Evolutionary conservation across 2,329 filamentous ascomycete species (phyloP).

Genomic region (Fusarium nisikadoi): DNA sequence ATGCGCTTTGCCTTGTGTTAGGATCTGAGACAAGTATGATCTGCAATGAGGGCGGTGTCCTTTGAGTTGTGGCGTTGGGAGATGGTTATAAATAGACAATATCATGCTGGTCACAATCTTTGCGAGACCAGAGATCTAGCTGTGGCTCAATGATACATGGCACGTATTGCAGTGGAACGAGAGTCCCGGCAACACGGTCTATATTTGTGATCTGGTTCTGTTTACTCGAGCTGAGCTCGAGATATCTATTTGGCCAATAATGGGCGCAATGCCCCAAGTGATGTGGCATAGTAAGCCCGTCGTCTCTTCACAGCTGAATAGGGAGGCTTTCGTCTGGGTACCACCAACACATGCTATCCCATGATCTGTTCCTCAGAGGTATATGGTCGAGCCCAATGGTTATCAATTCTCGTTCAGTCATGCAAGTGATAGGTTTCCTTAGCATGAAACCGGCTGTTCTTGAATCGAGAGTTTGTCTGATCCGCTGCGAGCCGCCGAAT

Average conservation of each 20-base stretch:
- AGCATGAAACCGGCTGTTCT: not conserved
- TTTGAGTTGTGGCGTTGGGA: not conserved
- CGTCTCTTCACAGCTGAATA: not conserved
- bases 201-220: not conserved
- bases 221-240: not conserved
- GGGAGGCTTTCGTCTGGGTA: not conserved
- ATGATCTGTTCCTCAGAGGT: not conserved
- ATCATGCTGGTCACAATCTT: not conserved
- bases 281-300: not conserved
- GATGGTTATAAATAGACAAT: not conserved
- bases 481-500: not conserved
- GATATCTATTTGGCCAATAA: not conserved
- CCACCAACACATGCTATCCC: not conserved
- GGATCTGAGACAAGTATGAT: not conserved
- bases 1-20: conserved; percentile 1
- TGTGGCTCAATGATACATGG: conserved; percentile 3
- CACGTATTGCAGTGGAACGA: not conserved
- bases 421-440: not conserved
- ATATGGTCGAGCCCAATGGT: not conserved
- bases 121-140: not conserved
- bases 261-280: not conserved
- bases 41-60: not conserved
- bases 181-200: not conserved
- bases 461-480: not conserved
- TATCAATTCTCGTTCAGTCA: not conserved